Base-by-base conservation (phyloP, 495 filamentous ascomycete genomes). In the Penicillium argentinense region DNA sequence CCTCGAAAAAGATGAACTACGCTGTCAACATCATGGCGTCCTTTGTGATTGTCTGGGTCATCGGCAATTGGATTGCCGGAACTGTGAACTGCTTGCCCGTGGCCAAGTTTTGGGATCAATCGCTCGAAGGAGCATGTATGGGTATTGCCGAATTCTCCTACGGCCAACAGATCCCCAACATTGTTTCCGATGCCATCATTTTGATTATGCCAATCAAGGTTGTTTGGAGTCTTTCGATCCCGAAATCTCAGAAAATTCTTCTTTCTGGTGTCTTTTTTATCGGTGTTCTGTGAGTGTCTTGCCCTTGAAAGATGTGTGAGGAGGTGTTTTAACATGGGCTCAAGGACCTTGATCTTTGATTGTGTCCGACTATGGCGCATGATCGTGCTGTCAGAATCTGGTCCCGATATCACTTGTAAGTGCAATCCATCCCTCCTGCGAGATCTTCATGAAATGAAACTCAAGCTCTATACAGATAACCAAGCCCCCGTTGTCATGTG, bases 191-290 rank as follows among this genome's bases (percentile, higher is more conserved):
- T 42, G 40, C 64, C 3, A 56, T 60, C 12, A 61, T 77, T 18
- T 56, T 77, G 11, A 22, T 74, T 0, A 67, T 81, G 27, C 80
- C 80, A 0, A 55, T 82, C 9, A 69, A 71, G 1, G 66, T 71
- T 1, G 62, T 80, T 5, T 64, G 64, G 55, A 55, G 53, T 5
- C 52, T 76, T 9, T 67, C 71, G 2, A 62, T 76, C 29, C 42
- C 64, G 2, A 58, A 53, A 42, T 53, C 47, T 12, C 60, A 72
- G 39, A 78, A 69, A 36, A 21, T 65, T 18, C 61, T 68, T 13
- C 47, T 75, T 5, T 57, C 62, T 0, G 57, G 62, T 14, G 64
- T 78, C 3, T 78, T 78, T 43, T 41, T 63, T 12, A 37, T 78
- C 7, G 74, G 75, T 42, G 55, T 56, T 27, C 47, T 69, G 66